phyloP scores from a whole-genome alignment of 768 basidiomycete species.

The Mycena rebaudengoi region DNA sequence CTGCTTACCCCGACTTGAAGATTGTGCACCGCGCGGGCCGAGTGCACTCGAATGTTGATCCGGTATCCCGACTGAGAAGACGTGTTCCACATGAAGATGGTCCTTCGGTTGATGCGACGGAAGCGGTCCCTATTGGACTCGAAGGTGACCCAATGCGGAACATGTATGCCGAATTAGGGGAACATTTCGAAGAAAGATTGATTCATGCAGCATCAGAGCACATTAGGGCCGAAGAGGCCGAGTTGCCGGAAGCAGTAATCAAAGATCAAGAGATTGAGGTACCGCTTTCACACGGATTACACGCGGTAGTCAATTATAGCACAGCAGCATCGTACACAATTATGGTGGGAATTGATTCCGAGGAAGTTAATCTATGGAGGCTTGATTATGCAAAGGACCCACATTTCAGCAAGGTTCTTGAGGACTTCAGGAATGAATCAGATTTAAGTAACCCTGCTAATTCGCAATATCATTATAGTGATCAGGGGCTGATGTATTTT shows the following conservation, averaged over 20 bases:
- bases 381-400: not conserved
- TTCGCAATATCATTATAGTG: constrained; percentile 15
- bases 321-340: not conserved
- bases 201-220: constrained; percentile 24
- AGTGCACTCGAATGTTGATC: constrained; percentile 44
- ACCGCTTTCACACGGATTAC: no score
- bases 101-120: constrained; percentile 17
- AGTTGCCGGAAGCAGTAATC: not conserved
- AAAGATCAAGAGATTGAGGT: no score
- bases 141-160: constrained; percentile 33
- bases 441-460: not conserved
- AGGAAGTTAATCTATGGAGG: not conserved
- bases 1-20: constrained; percentile 37
- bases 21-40: constrained; percentile 42
- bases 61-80: constrained; percentile 23
- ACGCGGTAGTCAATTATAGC: no score
- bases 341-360: not conserved
- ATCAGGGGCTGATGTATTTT: constrained; percentile 32
- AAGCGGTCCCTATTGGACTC: not conserved
- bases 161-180: constrained; percentile 34
- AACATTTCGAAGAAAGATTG: constrained; percentile 33
- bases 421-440: not conserved
- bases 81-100: constrained; percentile 24
- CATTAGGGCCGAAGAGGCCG: constrained; percentile 11
- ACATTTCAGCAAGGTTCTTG: not conserved